These are phyloP conservation scores for Singerocomus inundabilis DNA, from an alignment of 1,284 basidiomycete species.

Conservation along the genomic window DNA sequence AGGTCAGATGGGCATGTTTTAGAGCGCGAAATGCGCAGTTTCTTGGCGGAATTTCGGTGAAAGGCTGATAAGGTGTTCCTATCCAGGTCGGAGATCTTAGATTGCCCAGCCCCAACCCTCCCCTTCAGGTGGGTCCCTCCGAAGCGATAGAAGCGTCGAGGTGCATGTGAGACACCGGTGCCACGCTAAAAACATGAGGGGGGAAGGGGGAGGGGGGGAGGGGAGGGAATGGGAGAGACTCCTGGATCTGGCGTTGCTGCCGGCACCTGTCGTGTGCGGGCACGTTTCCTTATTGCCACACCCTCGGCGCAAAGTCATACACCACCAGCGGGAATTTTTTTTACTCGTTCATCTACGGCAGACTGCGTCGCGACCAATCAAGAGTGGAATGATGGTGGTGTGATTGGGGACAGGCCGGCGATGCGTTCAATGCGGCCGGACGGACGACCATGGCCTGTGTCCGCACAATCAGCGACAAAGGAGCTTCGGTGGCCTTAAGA, in stretches of 20 bases:
- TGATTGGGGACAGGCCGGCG: conserved; percentile 33
- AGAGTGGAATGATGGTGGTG: conserved; percentile 12
- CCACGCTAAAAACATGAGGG: conserved; percentile 32
- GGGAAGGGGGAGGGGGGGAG: neutral
- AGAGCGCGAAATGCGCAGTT: conserved; percentile 13
- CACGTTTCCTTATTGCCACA: conserved; percentile 2
- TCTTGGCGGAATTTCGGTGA: conserved; percentile 24
- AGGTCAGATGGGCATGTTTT: conserved; percentile 23
- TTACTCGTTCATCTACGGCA: conserved; percentile 7
- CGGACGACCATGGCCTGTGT: conserved; percentile 2
- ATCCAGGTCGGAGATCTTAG: conserved; percentile 24
- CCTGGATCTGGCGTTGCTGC: conserved; percentile 16
- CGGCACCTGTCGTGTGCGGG: conserved; percentile 4
- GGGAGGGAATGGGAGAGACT: neutral
- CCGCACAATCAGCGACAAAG: conserved; percentile 28
- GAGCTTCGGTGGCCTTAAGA: conserved; percentile 15
- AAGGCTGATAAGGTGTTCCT: conserved; percentile 31
- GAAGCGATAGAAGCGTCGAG: conserved; percentile 16
- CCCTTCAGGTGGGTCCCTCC: conserved; percentile 21
- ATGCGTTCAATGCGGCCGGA: conserved; percentile 22
- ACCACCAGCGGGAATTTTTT: conserved; percentile 10
- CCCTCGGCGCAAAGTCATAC: conserved; percentile 8
- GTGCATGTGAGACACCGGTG: conserved; percentile 17
- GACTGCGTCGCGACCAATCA: conserved; percentile 28
- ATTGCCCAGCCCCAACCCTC: conserved; percentile 13